Conservation (phyloP, 2,329 filamentous ascomycete genomes). For the Tolypocladium capitatum region DNA sequence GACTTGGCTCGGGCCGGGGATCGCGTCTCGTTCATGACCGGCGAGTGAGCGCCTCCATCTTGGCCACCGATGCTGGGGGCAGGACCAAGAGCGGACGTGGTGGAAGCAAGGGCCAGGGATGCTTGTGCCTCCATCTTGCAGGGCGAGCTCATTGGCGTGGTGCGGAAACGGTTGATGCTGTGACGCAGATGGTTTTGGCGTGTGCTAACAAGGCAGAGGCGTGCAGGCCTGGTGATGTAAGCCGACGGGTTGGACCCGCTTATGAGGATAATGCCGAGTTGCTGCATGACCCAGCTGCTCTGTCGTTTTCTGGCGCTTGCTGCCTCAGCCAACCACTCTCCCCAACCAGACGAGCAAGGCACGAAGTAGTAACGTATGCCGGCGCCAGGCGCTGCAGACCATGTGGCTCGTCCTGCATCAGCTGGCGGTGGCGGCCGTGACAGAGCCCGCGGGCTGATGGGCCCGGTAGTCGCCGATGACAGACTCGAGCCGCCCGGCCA, state of each 20-base stretch:
- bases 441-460: neutral
- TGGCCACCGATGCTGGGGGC: neutral
- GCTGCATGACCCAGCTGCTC: neutral
- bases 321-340: neutral
- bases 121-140: neutral
- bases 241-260: neutral
- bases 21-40: conserved; percentile 7
- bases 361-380: neutral
- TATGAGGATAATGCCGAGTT: neutral
- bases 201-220: neutral
- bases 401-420: neutral
- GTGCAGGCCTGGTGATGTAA: neutral
- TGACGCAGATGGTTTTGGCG: neutral
- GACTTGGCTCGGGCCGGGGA: conserved; percentile 5
- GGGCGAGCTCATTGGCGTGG: neutral
- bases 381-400: too few relatives aligned
- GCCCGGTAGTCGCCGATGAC: conserved; percentile 42
- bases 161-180: neutral
- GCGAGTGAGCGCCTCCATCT: neutral
- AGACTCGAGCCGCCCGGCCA: conserved; percentile 66
- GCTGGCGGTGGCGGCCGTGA: neutral
- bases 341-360: neutral
- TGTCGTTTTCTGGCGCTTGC: neutral
- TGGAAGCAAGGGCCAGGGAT: neutral
- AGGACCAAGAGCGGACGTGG: neutral